phyloP scores from a whole-genome alignment of 176 grass and related monocot genomes.

The Eleusine indica region DNA sequence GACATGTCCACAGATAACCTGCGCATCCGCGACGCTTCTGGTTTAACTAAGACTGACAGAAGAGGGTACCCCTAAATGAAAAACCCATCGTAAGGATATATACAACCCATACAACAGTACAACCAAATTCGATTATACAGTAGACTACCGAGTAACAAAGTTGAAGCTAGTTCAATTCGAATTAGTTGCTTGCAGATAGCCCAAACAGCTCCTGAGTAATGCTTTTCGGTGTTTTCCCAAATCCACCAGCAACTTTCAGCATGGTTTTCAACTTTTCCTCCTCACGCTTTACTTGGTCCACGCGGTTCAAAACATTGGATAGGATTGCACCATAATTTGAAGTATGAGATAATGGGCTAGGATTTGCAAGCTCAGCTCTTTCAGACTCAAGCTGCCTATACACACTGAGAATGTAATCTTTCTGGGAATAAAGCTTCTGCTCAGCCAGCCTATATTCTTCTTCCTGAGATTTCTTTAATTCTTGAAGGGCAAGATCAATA shows the following conservation, averaged over 20 bases:
- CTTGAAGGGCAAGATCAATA: constrained; percentile 61
- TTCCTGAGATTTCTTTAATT: constrained; percentile 76
- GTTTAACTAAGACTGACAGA: constrained; percentile 10
- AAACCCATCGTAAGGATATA: constrained; percentile 19
- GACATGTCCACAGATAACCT: not conserved
- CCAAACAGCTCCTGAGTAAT: constrained; percentile 56
- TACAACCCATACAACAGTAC: constrained; percentile 38
- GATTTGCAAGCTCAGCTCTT: constrained; percentile 58
- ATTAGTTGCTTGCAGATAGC: constrained; percentile 31
- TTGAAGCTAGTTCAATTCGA: not conserved
- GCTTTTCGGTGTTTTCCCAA: constrained; percentile 43
- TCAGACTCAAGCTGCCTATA: constrained; percentile 65
- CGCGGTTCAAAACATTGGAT: constrained; percentile 50
- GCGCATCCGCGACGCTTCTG: not conserved
- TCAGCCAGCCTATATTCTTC: constrained; percentile 65
- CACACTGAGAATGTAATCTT: constrained; percentile 72
- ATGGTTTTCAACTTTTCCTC: constrained; percentile 73
- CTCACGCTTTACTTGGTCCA: constrained; percentile 74
- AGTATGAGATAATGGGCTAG: constrained; percentile 44
- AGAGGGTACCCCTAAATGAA: not conserved
- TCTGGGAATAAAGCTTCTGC: constrained; percentile 75
- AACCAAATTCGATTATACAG: constrained; percentile 21
- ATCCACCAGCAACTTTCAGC: constrained; percentile 64
- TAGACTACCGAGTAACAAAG: constrained; percentile 10
- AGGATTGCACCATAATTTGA: constrained; percentile 57